phyloP scores from a whole-genome alignment of 2,329 filamentous ascomycete genomes.

The Epichloe glyceriae region DNA sequence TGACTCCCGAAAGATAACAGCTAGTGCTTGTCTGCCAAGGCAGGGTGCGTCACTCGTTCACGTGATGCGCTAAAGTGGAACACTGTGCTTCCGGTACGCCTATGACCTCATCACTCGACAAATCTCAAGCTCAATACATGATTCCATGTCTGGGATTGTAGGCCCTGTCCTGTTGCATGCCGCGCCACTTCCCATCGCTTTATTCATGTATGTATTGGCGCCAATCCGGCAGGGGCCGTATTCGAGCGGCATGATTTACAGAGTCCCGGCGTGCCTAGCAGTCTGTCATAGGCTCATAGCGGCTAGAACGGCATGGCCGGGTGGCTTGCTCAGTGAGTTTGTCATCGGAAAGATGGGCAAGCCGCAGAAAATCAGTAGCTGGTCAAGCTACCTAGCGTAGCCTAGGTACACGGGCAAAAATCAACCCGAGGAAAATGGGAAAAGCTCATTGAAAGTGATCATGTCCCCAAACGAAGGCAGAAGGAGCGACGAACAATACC shows the following conservation, averaged over 20 bases:
- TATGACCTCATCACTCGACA: constrained; percentile 1
- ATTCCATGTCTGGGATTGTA: background rate
- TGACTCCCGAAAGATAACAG: too few relatives aligned
- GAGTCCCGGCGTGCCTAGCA: too few relatives aligned
- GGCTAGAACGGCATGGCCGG: background rate
- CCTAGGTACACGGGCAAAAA: too few relatives aligned
- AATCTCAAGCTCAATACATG: background rate
- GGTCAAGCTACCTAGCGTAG: too few relatives aligned
- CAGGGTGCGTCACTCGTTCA: background rate
- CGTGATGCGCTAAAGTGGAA: background rate
- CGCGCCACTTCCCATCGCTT: background rate
- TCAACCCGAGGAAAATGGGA: too few relatives aligned
- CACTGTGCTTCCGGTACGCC: background rate
- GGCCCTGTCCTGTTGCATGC: background rate
- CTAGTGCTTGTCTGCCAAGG: background rate
- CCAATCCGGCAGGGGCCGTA: background rate
- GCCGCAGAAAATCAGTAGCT: too few relatives aligned
- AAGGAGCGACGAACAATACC: too few relatives aligned
- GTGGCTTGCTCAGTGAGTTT: background rate
- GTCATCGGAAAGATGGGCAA: too few relatives aligned
- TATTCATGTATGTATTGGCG: background rate
- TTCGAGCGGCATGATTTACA: background rate
- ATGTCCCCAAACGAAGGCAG: too few relatives aligned
- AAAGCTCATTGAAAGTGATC: too few relatives aligned
- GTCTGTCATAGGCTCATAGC: too few relatives aligned